phyloP scores from a whole-genome alignment of 192 early-diverging fungal genomes.

The Coemansia sp. region DNA sequence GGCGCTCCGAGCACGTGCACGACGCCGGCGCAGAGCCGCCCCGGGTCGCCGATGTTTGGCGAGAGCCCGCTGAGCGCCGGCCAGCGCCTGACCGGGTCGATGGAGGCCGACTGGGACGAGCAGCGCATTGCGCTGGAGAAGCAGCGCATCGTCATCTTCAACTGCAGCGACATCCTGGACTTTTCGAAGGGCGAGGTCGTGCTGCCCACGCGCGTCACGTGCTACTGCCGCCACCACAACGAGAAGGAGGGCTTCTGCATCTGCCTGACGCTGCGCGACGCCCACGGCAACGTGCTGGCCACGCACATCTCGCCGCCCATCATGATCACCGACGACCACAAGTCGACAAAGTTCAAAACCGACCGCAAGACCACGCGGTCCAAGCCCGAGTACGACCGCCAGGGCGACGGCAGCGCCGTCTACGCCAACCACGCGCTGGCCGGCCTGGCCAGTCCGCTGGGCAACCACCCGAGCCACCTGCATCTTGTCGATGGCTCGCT shows the following conservation, averaged over 20 bases:
- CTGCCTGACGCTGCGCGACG: constrained; percentile 78
- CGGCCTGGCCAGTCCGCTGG: constrained; percentile 30
- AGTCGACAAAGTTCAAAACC: constrained; percentile 74
- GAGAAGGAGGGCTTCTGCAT: constrained; percentile 94
- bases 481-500: constrained; percentile 8
- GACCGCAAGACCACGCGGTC: constrained; percentile 54
- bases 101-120: constrained; percentile 68
- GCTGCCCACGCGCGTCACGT: constrained; percentile 92
- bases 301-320: constrained; percentile 87
- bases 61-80: constrained; percentile 35
- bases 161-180: constrained; percentile 83
- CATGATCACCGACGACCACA: constrained; percentile 98
- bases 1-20: constrained; percentile 54
- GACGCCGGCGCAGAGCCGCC: constrained; percentile 61
- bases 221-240: constrained; percentile 95
- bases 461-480: constrained; percentile 7
- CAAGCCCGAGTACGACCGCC: constrained; percentile 59
- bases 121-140: constrained; percentile 72
- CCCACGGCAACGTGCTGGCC: constrained; percentile 67
- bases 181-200: constrained; percentile 87
- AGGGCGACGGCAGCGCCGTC: constrained; percentile 38
- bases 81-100: constrained; percentile 46
- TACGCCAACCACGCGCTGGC: constrained; percentile 53
- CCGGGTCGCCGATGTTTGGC: constrained; percentile 50
- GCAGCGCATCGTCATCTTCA: constrained; percentile 85